Evolutionary conservation across 768 basidiomycete species (phyloP).

Genomic region (Gelatoporia subvermispora): DNA sequence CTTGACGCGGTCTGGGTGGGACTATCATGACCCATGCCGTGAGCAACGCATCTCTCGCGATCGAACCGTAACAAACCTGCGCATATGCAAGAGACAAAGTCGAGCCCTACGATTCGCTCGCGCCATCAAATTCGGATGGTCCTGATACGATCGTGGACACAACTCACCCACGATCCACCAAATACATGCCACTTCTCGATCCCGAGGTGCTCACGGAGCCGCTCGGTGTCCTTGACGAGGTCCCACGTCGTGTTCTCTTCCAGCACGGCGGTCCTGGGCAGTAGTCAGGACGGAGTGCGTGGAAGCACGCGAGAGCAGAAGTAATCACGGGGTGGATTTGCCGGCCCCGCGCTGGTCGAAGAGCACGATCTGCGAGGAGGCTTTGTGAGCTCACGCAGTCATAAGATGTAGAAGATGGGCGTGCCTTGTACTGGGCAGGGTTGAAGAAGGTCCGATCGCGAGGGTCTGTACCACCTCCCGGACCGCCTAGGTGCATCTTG

Average conservation of each 20-base stretch:
- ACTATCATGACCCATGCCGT: conserved; percentile 30
- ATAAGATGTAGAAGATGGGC: conserved; percentile 1
- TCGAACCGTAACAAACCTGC: conserved; percentile 43
- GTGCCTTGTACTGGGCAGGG: conserved; percentile 77
- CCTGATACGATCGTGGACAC: not conserved
- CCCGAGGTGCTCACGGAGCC: conserved; percentile 64
- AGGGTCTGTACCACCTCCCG: conserved; percentile 69
- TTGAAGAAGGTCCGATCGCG: conserved; percentile 79
- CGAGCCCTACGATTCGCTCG: conserved; percentile 62
- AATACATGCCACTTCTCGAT: conserved; percentile 93
- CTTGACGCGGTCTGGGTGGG: conserved; percentile 78
- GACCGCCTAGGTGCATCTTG: conserved; percentile 48
- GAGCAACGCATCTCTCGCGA: not conserved
- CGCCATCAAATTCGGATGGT: not conserved
- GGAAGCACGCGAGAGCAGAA: not conserved
- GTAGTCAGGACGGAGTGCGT: conserved; percentile 1
- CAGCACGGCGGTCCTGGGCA: conserved; percentile 59
- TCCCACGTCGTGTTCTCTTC: conserved; percentile 95
- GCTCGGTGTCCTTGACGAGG: conserved; percentile 87
- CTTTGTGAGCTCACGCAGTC: not conserved
- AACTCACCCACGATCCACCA: conserved; percentile 85
- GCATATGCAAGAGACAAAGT: conserved; percentile 85
- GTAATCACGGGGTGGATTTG: conserved; percentile 73
- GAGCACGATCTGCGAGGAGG: conserved; percentile 63
- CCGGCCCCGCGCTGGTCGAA: conserved; percentile 91